phyloP scores from a whole-genome alignment of 306 rosid species.

The Ammopiptanthus mongolicus region DNA sequence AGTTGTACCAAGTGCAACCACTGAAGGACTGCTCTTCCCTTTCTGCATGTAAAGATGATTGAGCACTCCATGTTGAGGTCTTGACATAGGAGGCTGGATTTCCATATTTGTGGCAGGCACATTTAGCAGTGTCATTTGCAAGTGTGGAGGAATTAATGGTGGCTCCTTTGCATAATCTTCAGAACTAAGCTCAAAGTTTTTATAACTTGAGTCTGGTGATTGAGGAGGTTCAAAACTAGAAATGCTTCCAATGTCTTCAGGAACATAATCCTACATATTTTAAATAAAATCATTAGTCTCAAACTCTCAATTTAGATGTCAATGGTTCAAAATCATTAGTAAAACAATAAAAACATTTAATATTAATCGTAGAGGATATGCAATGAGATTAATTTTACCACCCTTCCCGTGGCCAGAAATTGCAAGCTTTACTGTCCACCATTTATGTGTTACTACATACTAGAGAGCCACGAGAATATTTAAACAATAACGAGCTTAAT shows the following conservation, averaged over 20 bases:
- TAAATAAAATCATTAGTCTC: neutral
- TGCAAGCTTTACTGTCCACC: neutral
- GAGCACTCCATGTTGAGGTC: constrained; percentile 93
- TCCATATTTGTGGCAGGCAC: constrained; percentile 80
- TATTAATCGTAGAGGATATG: too few species aligned
- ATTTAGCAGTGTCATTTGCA: constrained; percentile 81
- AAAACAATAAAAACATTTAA: neutral
- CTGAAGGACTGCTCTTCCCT: constrained; percentile 74
- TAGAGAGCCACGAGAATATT: neutral
- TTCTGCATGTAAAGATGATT: constrained; percentile 97
- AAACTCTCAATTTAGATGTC: neutral
- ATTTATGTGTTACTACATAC: neutral
- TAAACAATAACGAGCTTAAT: neutral
- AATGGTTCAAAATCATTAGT: neutral
- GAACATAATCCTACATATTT: constrained; percentile 73
- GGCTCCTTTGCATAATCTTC: constrained; percentile 96
- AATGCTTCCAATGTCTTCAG: constrained; percentile 88
- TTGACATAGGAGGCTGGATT: constrained; percentile 61
- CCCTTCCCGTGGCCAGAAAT: neutral
- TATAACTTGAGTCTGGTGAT: constrained; percentile 83
- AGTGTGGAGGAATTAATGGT: constrained; percentile 78
- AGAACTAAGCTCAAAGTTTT: constrained; percentile 56
- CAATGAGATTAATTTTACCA: neutral
- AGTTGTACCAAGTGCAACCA: constrained; percentile 86
- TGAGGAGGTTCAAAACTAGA: constrained; percentile 86